These are phyloP conservation scores for Aspergillus latus DNA, from an alignment of 2,329 filamentous ascomycete species.

Conservation along the genomic window DNA sequence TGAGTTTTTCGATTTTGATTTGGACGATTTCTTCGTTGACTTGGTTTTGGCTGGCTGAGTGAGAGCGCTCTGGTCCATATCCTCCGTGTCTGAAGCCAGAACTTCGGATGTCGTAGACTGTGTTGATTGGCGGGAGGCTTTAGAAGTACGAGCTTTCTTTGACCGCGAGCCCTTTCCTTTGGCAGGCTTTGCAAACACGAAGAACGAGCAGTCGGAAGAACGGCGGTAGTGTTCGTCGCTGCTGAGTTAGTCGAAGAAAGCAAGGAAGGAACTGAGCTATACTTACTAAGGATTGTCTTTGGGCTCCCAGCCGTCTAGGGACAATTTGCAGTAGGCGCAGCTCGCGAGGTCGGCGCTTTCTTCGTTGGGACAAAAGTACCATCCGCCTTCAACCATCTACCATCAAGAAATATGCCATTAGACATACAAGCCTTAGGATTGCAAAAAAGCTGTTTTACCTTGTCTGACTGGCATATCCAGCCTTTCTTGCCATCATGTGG, in stretches of 20 bases:
- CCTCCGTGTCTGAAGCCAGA: slow-evolving; percentile 43
- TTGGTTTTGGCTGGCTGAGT: slow-evolving; percentile 55
- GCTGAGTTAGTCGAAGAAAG: slow-evolving; percentile 17
- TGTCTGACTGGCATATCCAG: slow-evolving; percentile 86
- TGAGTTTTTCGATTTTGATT: slow-evolving; percentile 35
- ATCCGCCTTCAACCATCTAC: slow-evolving; percentile 85
- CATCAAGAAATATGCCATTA: slow-evolving; percentile 17
- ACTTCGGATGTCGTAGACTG: slow-evolving; percentile 53
- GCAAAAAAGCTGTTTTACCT: slow-evolving; percentile 54
- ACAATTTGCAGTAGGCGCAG: slow-evolving; percentile 86
- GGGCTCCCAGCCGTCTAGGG: slow-evolving; percentile 91
- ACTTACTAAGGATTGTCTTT: slow-evolving; percentile 82
- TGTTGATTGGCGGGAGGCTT: slow-evolving; percentile 64
- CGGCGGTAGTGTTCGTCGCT: slow-evolving; percentile 85
- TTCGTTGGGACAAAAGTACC: slow-evolving; percentile 83
- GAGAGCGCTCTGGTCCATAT: slow-evolving; percentile 61
- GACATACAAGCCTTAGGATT: slow-evolving; percentile 9
- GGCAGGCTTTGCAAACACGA: slow-evolving; percentile 60
- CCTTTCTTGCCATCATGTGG: slow-evolving; percentile 84
- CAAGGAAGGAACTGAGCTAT: slow-evolving; percentile 20
- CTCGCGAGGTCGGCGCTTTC: slow-evolving; percentile 87
- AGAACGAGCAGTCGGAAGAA: slow-evolving; percentile 79
- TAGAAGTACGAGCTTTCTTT: slow-evolving; percentile 63
- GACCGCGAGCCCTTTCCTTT: slow-evolving; percentile 58
- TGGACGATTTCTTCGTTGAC: slow-evolving; percentile 45